Evolutionary conservation across 352 stramenopile genomes (phyloP).

Genomic region (Phytophthora pluvialis): DNA sequence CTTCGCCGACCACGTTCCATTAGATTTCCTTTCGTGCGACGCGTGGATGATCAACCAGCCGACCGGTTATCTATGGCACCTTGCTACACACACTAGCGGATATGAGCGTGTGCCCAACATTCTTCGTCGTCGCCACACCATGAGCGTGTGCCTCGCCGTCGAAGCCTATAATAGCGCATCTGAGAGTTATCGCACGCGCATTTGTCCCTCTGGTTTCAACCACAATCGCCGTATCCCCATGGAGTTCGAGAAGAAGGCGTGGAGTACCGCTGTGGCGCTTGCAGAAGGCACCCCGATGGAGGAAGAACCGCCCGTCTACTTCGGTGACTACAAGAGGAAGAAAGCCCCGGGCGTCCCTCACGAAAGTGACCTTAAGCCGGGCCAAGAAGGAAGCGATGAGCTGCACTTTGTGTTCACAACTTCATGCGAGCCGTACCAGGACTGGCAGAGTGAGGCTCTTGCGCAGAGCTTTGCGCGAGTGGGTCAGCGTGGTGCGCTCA

Average conservation of each 20-base stretch:
- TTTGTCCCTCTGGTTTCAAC: conserved; percentile 76
- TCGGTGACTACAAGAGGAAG: conserved; percentile 58
- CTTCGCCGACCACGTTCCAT: conserved; percentile 60
- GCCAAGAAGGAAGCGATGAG: conserved; percentile 56
- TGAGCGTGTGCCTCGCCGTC: conserved; percentile 72
- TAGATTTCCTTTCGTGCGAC: conserved; percentile 77
- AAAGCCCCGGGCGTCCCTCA: conserved; percentile 9
- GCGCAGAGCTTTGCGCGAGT: conserved; percentile 68
- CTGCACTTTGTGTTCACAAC: conserved; percentile 84
- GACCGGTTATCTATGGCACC: conserved; percentile 61
- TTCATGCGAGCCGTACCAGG: conserved; percentile 59
- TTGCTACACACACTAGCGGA: conserved; percentile 76
- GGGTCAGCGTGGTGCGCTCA: conserved; percentile 63
- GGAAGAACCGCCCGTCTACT: conserved; percentile 42
- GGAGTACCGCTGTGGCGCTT: conserved; percentile 58
- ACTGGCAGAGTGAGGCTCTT: conserved; percentile 83
- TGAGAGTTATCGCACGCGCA: conserved; percentile 51
- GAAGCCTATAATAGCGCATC: conserved; percentile 79
- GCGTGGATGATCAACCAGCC: conserved; percentile 74
- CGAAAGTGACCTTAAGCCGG: conserved; percentile 34
- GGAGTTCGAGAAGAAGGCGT: conserved; percentile 48
- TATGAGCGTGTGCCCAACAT: conserved; percentile 84
- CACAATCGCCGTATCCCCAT: conserved; percentile 71
- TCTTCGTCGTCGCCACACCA: conserved; percentile 73
- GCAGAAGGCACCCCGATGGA: conserved; percentile 37